A percentile compares a stretch with the other conserved stretches of the same genome.
Conservation (phyloP, 805 yeast species). For the Clavispora fructus region DNA sequence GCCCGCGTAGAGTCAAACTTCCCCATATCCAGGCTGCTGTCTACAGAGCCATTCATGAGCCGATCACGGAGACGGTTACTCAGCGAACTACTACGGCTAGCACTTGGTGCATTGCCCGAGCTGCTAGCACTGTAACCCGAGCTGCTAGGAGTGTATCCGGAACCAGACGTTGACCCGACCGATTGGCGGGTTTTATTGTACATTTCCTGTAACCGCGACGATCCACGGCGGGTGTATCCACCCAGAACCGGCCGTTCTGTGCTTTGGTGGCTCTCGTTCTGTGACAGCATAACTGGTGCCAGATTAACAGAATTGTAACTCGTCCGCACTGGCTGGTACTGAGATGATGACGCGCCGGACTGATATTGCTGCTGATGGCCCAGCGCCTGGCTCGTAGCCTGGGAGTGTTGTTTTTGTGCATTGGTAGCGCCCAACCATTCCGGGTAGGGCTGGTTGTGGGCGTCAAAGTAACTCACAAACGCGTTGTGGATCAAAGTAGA, state of each 20-base stretch:
- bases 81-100: slow-evolving; percentile 1
- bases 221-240: slow-evolving; percentile 25
- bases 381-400: not conserved
- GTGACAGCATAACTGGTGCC: not conserved
- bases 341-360: not conserved
- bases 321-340: slow-evolving; percentile 25
- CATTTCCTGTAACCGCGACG: slow-evolving; percentile 35
- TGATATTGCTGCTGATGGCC: not conserved
- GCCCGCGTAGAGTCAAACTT: slow-evolving; percentile 1
- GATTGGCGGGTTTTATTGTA: slow-evolving; percentile 29
- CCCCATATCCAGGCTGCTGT: not conserved
- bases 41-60: slow-evolving; percentile 7
- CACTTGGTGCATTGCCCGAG: not conserved
- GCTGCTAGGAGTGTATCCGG: slow-evolving; percentile 18
- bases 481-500: slow-evolving; percentile 42
- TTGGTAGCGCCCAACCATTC: slow-evolving; percentile 35
- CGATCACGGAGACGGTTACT: slow-evolving; percentile 15
- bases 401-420: not conserved
- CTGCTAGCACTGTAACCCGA: slow-evolving; percentile 6
- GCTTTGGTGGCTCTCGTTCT: not conserved
- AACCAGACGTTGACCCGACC: slow-evolving; percentile 32
- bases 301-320: slow-evolving; percentile 15
- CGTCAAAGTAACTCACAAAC: slow-evolving; percentile 34
- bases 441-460: slow-evolving; percentile 30
- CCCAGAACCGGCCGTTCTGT: not conserved